phyloP scores from a whole-genome alignment of 805 yeast genomes.

The Zygosaccharomyces pseudorouxii region DNA sequence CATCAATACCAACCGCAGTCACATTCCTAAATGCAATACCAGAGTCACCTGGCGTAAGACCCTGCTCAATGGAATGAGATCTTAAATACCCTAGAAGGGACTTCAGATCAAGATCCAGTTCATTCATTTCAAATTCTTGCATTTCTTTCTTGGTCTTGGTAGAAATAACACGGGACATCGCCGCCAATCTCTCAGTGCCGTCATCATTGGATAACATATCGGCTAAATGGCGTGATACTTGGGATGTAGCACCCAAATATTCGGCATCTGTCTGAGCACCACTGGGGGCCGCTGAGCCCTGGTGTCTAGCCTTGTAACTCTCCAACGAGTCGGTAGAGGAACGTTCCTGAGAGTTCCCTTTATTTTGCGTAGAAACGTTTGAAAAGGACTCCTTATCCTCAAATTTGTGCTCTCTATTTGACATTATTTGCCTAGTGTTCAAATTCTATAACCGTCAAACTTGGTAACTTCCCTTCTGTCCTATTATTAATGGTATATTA shows the following conservation, averaged over 20 bases:
- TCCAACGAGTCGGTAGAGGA: constrained; percentile 28
- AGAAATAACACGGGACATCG: constrained; percentile 48
- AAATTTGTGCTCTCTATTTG: constrained; percentile 14
- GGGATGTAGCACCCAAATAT: constrained; percentile 24
- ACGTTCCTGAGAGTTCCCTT: not conserved
- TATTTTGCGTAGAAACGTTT: constrained; percentile 5
- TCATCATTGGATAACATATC: constrained; percentile 34
- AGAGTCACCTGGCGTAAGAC: constrained; percentile 45
- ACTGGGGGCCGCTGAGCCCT: too few species aligned
- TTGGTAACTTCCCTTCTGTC: too few species aligned
- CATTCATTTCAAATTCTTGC: constrained; percentile 41
- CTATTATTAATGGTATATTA: too few species aligned
- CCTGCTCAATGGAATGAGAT: constrained; percentile 39
- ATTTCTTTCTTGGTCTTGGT: constrained; percentile 45
- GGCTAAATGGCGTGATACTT: constrained; percentile 31
- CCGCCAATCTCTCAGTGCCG: constrained; percentile 40
- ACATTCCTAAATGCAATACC: constrained; percentile 47
- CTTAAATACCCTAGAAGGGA: constrained; percentile 40
- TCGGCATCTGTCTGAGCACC: constrained; percentile 17
- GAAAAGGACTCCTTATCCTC: constrained; percentile 21
- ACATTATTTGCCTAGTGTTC: not conserved
- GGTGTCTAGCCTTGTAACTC: constrained; percentile 17
- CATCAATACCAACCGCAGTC: constrained; percentile 47
- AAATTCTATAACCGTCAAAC: too few species aligned
- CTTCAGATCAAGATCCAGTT: constrained; percentile 45